phyloP scores from a whole-genome alignment of 2,329 filamentous ascomycete genomes.

The Thielaviopsis punctulata region DNA sequence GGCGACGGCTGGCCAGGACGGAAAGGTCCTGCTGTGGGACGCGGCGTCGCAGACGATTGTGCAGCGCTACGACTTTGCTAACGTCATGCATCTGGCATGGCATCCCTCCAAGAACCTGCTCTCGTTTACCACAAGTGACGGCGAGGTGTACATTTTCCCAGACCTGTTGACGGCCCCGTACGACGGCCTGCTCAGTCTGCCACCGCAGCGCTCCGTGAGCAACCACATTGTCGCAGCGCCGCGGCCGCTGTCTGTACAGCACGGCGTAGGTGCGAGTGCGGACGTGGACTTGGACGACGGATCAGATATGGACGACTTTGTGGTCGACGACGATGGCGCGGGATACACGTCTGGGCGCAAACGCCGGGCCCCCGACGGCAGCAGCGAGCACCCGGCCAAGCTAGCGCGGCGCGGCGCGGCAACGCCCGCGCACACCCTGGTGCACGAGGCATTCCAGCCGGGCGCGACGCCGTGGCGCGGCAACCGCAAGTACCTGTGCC shows the following conservation, averaged over 20 bases:
- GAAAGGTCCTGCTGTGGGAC: constrained; percentile 70
- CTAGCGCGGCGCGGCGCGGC: constrained; percentile 25
- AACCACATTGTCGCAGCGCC: constrained; percentile 39
- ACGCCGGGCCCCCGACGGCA: constrained; percentile 36
- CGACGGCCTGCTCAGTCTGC: constrained; percentile 36
- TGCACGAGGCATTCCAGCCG: constrained; percentile 73
- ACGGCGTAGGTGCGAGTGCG: not conserved
- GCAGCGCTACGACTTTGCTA: constrained; percentile 60
- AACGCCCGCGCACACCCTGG: constrained; percentile 37
- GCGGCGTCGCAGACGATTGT: constrained; percentile 71
- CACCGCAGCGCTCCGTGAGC: constrained; percentile 46
- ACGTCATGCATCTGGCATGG: constrained; percentile 77
- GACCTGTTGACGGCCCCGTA: constrained; percentile 47
- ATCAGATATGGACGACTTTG: constrained; percentile 56
- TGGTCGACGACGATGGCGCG: constrained; percentile 87
- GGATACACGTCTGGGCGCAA: constrained; percentile 52
- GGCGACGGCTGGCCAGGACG: constrained; percentile 50
- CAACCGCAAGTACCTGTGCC: constrained; percentile 79
- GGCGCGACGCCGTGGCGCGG: constrained; percentile 93
- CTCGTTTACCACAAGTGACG: constrained; percentile 83
- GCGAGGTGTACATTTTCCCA: constrained; percentile 80
- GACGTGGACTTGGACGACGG: constrained; percentile 59
- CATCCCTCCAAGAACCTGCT: constrained; percentile 77
- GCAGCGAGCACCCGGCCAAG: constrained; percentile 24
- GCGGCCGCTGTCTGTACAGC: constrained; percentile 25